Percentiles rank a stretch among this genome's conserved stretches.
Conservation (phyloP, 192 early-diverging fungal species). For the Entomortierella chlamydospora region DNA sequence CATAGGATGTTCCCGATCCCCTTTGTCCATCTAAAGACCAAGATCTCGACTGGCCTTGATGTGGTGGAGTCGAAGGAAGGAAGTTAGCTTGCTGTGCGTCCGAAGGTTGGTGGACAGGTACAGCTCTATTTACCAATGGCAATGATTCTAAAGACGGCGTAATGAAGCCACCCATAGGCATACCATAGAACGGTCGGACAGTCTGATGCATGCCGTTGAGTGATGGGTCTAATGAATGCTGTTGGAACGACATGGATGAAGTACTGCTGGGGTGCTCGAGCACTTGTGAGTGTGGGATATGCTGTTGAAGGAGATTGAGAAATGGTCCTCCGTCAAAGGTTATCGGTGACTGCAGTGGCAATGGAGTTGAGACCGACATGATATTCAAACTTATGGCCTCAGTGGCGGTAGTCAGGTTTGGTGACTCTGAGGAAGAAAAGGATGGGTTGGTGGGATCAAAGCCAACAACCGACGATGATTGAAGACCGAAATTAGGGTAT, state of each 20-base stretch:
- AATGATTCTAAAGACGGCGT: conserved; percentile 26
- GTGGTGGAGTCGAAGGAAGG: not conserved
- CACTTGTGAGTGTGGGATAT: conserved; percentile 27
- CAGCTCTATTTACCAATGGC: conserved; percentile 23
- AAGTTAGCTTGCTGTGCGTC: not conserved
- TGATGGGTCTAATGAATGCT: conserved; percentile 24
- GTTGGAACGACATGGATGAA: conserved; percentile 14
- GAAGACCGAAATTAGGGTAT: conserved; percentile 7
- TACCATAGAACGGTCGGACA: conserved; percentile 39
- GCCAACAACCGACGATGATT: not conserved
- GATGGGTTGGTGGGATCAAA: conserved; percentile 16
- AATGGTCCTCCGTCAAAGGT: conserved; percentile 10
- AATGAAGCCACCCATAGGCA: conserved; percentile 52
- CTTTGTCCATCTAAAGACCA: conserved; percentile 1
- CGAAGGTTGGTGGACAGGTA: not conserved
- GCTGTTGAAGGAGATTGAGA: conserved; percentile 25
- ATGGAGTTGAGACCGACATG: conserved; percentile 9
- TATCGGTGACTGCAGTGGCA: conserved; percentile 15
- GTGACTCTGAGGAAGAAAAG: conserved; percentile 20
- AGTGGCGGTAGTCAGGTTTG: not conserved
- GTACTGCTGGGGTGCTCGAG: conserved; percentile 7
- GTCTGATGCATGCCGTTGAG: not conserved
- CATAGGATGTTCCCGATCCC: not conserved
- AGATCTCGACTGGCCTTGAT: not conserved
- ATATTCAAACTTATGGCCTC: conserved; percentile 14